Base-by-base conservation (phyloP, 2,329 filamentous ascomycete genomes). In the Bipolaris gigantea region DNA sequence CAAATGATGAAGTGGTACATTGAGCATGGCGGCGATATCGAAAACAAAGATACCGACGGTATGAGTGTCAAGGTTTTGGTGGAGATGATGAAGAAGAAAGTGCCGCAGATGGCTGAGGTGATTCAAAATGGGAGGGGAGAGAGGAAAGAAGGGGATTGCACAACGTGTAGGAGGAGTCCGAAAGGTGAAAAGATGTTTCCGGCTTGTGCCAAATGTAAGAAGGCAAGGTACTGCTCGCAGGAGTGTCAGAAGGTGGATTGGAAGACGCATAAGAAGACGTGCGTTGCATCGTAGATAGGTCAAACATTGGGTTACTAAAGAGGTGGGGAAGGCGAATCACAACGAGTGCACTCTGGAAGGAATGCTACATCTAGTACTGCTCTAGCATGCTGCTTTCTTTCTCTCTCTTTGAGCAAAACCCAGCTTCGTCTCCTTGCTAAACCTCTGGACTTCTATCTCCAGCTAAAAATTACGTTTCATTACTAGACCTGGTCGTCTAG, bases 181-280 rank as follows among this genome's bases (percentile, higher is more conserved):
- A 36, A 46, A 13, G 58, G 45, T 5, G 51, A 38, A 2, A 39
- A 27, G 11, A 6, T 10, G 11, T 50, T 52, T 27, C 19, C 49
- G 49, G 36, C 36, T 18, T 63, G 60, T 55, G 46, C 25, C n/a
- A 53, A 42, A 35, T 63, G 60, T 48, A 61, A 53, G 19, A 42
- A 36, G 43, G 46, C 49, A 34, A 55, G 50, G 41, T 63, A 63
- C 35, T 63, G 59, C 40, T 46, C 38, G 10, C 38, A 53, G 21
- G 56, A 56, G 19, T 63, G 60, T 43, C 55, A 62, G 30, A 61
- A 50, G 53, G 57, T 56, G 27, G 58, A 61, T 23, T 62, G 60
- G 60, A 58, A 48, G 47, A 50, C n/a, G 13, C 60, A 62, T 30
- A 62, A 55, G 53, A 59, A 55, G 48, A 16, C n/a, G 4, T 62